Conservation (phyloP, 768 basidiomycete genomes). For the Xerocomellus chrysenteron region DNA sequence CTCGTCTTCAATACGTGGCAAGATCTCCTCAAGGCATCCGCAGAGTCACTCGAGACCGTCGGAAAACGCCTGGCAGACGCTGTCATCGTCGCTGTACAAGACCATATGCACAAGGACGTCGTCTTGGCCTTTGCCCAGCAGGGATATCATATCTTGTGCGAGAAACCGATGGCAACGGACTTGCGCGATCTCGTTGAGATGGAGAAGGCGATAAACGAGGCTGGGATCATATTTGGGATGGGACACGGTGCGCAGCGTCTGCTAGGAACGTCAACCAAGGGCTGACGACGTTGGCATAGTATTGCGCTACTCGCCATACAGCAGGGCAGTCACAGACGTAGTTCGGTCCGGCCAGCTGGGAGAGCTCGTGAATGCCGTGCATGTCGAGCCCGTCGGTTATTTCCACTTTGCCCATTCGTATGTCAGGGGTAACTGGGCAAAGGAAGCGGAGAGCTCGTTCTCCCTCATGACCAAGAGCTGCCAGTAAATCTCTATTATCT, state of each 20-base stretch:
- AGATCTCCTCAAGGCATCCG: conserved; percentile 66
- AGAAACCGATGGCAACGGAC: conserved; percentile 88
- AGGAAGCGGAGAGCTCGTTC: conserved; percentile 69
- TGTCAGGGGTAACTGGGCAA: conserved; percentile 81
- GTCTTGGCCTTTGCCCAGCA: conserved; percentile 72
- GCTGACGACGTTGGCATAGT: conserved; percentile 44
- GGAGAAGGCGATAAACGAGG: conserved; percentile 65
- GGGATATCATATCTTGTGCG: conserved; percentile 87
- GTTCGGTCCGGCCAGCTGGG: conserved; percentile 72
- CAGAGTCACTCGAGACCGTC: conserved; percentile 58
- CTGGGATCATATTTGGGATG: conserved; percentile 78
- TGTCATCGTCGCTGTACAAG: conserved; percentile 77
- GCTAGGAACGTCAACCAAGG: neutral
- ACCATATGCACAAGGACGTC: conserved; percentile 74
- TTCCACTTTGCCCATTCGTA: conserved; percentile 90
- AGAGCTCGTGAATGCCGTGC: conserved; percentile 77
- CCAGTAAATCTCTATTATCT: conserved; percentile 55
- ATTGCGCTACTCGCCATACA: conserved; percentile 85
- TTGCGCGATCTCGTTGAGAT: conserved; percentile 73
- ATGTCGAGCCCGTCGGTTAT: conserved; percentile 84
- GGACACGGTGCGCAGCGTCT: conserved; percentile 63
- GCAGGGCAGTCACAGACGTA: conserved; percentile 62
- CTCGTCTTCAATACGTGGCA: conserved; percentile 73
- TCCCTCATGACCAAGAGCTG: conserved; percentile 88
- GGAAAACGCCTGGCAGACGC: conserved; percentile 81